phyloP scores from a whole-genome alignment of 2,329 filamentous ascomycete species.

The Fusarium chlamydosporum region DNA sequence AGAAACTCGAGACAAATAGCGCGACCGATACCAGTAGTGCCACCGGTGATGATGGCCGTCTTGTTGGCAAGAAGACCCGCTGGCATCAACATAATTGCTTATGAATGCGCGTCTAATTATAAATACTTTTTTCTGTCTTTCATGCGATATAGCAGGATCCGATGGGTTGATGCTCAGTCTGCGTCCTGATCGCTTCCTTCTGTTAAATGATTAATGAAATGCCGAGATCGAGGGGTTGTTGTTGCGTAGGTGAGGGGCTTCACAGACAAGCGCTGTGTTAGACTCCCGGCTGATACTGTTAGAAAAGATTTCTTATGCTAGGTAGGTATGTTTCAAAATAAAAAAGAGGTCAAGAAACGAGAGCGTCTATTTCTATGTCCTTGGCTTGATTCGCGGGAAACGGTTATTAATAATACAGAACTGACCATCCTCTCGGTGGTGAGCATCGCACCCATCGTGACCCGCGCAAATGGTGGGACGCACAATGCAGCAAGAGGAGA shows the following conservation, averaged over 20 bases:
- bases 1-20: constrained; percentile 87
- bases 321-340: not conserved
- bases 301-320: not conserved
- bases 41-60: constrained; percentile 88
- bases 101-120: constrained; percentile 5
- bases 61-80: constrained; percentile 76
- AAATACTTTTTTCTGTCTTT: not conserved
- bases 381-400: constrained; percentile 38
- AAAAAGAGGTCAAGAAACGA: constrained; percentile 2
- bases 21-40: constrained; percentile 87
- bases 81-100: constrained; percentile 58
- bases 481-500: constrained; percentile 8
- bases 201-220: not conserved
- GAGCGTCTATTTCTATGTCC: not conserved
- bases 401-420: constrained; percentile 44
- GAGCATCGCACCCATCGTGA: constrained; percentile 42
- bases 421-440: constrained; percentile 28
- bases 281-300: constrained; percentile 1
- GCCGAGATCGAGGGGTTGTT: constrained; percentile 15
- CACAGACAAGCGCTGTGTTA: not conserved
- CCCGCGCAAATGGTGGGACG: constrained; percentile 41
- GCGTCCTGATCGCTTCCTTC: not conserved
- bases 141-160: not conserved
- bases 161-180: not conserved
- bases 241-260: not conserved